Conservation (phyloP, 768 basidiomycete species). For the Neoboletus subvelutipes region DNA sequence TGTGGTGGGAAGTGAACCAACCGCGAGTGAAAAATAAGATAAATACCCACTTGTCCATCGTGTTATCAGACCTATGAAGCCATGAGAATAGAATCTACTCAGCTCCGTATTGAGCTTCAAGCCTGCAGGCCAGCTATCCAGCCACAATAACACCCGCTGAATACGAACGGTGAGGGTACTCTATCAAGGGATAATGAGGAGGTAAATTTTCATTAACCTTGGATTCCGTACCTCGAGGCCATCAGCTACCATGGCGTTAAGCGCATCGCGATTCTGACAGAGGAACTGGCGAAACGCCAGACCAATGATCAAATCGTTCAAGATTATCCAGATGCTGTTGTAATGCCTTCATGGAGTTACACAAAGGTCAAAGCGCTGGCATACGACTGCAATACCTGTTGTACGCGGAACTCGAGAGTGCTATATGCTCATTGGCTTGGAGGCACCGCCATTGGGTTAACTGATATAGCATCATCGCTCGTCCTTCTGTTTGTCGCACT, state of each 20-base stretch:
- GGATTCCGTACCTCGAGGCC: constrained; percentile 41
- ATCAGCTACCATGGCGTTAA: constrained; percentile 42
- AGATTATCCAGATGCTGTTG: constrained; percentile 86
- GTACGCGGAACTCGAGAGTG: constrained; percentile 53
- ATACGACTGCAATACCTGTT: constrained; percentile 51
- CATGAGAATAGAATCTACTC: constrained; percentile 78
- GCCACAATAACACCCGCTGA: constrained; percentile 65
- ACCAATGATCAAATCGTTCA: constrained; percentile 90
- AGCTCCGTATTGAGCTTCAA: constrained; percentile 95
- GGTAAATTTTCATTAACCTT: background rate
- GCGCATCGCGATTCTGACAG: constrained; percentile 54
- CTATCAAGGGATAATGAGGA: constrained; percentile 11
- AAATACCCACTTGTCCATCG: constrained; percentile 68
- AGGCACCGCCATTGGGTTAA: constrained; percentile 38
- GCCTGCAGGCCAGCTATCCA: constrained; percentile 95
- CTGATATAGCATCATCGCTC: constrained; percentile 46
- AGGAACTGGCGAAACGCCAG: constrained; percentile 69
- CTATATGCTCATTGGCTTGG: constrained; percentile 35
- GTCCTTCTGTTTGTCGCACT: constrained; percentile 65
- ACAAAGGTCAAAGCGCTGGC: background rate
- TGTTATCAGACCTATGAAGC: constrained; percentile 62
- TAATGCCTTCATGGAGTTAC: constrained; percentile 60
- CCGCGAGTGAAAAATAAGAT: background rate
- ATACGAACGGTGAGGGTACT: constrained; percentile 35
- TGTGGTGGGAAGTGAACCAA: constrained; percentile 7